These are phyloP conservation scores for Ogataea chonburiensis DNA, from an alignment of 805 yeast species.

Conservation along the genomic window DNA sequence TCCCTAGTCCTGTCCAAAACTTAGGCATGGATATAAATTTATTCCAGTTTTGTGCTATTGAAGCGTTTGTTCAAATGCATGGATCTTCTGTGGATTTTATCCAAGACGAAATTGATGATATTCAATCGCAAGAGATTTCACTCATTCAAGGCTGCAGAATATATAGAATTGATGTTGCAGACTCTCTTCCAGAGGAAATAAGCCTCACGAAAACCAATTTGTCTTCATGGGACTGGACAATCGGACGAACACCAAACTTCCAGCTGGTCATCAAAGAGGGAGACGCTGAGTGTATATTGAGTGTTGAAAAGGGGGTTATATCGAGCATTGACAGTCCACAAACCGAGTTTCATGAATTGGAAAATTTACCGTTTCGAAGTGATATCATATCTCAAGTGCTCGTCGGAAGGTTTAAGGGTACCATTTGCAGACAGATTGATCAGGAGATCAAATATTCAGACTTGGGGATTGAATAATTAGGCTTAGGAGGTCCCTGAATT, in stretches of 20 bases:
- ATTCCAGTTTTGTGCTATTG: slow-evolving; percentile 45
- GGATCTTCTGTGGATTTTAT: slow-evolving; percentile 9
- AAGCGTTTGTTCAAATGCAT: slow-evolving; percentile 38
- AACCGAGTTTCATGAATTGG: slow-evolving; percentile 15
- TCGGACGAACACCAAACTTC: slow-evolving; percentile 75
- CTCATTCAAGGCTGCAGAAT: slow-evolving; percentile 26
- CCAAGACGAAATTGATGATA: neutral
- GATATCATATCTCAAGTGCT: slow-evolving; percentile 10
- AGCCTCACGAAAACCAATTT: slow-evolving; percentile 41
- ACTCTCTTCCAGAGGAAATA: slow-evolving; percentile 40
- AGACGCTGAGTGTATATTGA: slow-evolving; percentile 29
- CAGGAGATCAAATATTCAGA: slow-evolving; percentile 7
- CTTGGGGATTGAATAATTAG: slow-evolving; percentile 3
- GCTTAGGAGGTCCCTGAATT: too few species aligned
- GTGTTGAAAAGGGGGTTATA: slow-evolving; percentile 53
- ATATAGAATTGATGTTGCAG: slow-evolving; percentile 25
- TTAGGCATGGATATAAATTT: slow-evolving; percentile 44
- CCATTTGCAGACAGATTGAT: slow-evolving; percentile 32
- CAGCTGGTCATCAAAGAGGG: slow-evolving; percentile 44
- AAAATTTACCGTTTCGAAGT: slow-evolving; percentile 23
- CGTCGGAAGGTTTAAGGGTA: slow-evolving; percentile 9
- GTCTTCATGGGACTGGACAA: slow-evolving; percentile 69
- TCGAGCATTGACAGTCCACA: slow-evolving; percentile 16
- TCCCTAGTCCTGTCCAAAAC: slow-evolving; percentile 77
- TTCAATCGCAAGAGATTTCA: too few species aligned